Evolutionary conservation across 257 asterid genomes (phyloP), one percentile per base, ranked within the genome.

Genomic region (Coffea canephora): DNA sequence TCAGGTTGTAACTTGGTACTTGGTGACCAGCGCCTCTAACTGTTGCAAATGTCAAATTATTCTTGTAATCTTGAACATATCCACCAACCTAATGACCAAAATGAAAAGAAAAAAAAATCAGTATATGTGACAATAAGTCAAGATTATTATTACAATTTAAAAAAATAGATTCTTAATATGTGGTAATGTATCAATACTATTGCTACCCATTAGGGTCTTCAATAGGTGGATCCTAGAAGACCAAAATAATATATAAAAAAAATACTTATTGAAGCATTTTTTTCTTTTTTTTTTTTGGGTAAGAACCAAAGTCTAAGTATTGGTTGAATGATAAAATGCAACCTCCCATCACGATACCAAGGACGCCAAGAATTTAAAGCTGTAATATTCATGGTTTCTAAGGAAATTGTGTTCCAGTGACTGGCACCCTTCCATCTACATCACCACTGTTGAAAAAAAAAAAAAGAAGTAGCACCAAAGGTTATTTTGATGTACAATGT

Each of bases 1-100:
- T 82, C 88, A 6, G 98, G 96, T 78, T 87, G 71, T 79, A 93
- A 84, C 96, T 92, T 13, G 98, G 97, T 49, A 91, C 98, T 86
- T 93, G 91, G 81, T 93, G 98, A 16, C 98, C 97, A 54, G 98
- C 97, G 25, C 91, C 97, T 87, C 96, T 83, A 0, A 92, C 91
- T 1, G 95, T 93, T 0, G 89, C 91, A 88, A 93, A 91, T 78
- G 94, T 89, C 57, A 93, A 23, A 55, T 92, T 84, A 3, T 85
- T 86, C 59, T 86, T 65, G 41, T 91, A 92, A 8, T 83, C 84
- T 85, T 89, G 88, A 46, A 92, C 78, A n/a, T 85, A 93, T 34
- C 98, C 97, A 74, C 93, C 41, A n/a, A n/a, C n/a, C n/a, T n/a
- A n/a, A n/a, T n/a, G n/a, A n/a, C n/a, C n/a, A n/a, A n/a, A n/a